These are phyloP conservation scores for Aspergillus spinulosporus DNA, from an alignment of 2,329 filamentous ascomycete species.

Conservation along the genomic window DNA sequence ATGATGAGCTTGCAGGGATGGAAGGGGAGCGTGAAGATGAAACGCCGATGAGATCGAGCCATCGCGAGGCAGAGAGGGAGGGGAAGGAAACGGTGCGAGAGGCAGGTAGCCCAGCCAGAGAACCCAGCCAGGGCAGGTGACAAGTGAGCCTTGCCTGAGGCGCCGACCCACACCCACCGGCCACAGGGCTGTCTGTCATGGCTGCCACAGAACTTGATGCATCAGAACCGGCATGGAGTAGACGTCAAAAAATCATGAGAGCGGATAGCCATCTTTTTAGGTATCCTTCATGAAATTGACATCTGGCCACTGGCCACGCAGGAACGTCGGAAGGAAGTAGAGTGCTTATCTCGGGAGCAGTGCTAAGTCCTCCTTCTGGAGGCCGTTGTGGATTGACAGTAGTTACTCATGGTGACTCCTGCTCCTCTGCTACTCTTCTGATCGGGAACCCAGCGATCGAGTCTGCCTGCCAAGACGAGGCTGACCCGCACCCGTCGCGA, in stretches of 20 bases:
- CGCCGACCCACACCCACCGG: neutral
- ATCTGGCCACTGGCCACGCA: neutral
- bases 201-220: no score
- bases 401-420: neutral
- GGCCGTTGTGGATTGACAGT: no score
- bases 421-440: neutral
- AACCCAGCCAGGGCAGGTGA: neutral
- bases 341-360: conserved; percentile 8
- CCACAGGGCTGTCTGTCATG: conserved; percentile 9
- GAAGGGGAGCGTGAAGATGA: neutral
- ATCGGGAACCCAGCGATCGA: conserved; percentile 7
- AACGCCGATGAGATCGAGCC: conserved; percentile 7
- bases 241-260: no score
- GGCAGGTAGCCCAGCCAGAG: no score
- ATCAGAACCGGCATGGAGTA: no score
- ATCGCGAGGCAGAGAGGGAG: neutral
- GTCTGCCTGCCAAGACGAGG: conserved; percentile 14
- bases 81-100: no score
- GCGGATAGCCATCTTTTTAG: no score
- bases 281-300: no score
- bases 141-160: neutral
- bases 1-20: neutral
- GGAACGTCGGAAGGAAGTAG: conserved; percentile 10
- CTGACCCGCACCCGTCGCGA: conserved; percentile 2
- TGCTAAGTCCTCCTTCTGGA: neutral